Base-by-base conservation (phyloP, 2,329 filamentous ascomycete genomes). In the Talaromyces sp. region DNA sequence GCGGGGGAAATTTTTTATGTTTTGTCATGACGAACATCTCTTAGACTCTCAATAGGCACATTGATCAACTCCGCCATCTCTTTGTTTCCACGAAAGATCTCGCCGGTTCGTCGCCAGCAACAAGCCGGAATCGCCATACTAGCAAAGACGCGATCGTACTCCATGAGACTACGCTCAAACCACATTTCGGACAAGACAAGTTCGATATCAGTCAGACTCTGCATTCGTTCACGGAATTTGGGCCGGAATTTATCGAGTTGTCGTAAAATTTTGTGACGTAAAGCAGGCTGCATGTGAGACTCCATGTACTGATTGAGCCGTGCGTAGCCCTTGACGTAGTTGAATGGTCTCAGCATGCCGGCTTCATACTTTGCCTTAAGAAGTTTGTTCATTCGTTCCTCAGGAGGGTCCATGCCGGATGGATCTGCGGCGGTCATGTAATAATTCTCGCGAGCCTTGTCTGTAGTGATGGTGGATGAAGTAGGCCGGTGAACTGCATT, bases 101-200 rank as follows among this genome's bases (percentile, higher is more conserved):
- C 95, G 9, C 95, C 95, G 0, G 95, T 99, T 71, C 95, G 84
- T 70, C 95, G 85, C 95, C 95, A 99, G 75, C 93, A 96, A 77
- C 95, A 99, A 14, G 95, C 95, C 0, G 95, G 95, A 66, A 99
- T 93, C 1, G 95, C 95, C 95, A 99, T 99, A 75, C 92, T 96
- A 1, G 95, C 95, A 79, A 99, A 99, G 1, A 99, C 93, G 35
- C 95, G 91, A 72, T 99, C 95, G 71, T 98, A 98, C 73, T 98
- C 95, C 90, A 98, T 95, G 69, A 99, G 79, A 66, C 91, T 95
- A 71, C 90, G 87, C 76, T 99, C 95, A 72, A 99, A 98, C 93
- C 95, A 98, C 92, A 98, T 97, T 78, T 99, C 95, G 11, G 98
- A 93, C 64, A 93, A 87, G 31, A 98, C 88, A 28, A 99, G 85